Evolutionary conservation across 169 alveolate species (phyloP).

Genomic region (Perkinsus marinus): DNA sequence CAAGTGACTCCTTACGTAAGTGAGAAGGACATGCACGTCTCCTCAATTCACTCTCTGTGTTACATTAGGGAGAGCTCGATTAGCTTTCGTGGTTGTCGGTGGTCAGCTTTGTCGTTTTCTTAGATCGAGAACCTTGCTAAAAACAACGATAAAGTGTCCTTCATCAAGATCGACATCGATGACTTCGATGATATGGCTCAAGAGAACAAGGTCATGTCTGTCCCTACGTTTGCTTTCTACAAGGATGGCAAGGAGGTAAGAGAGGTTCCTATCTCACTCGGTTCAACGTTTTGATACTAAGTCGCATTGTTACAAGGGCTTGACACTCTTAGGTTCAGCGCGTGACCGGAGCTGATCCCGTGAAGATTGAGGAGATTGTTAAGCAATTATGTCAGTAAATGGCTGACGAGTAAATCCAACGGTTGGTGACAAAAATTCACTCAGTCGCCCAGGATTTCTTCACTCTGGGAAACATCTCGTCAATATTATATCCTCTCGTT

Average conservation of each 20-base stretch:
- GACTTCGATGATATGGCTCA: not conserved
- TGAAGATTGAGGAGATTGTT: not conserved
- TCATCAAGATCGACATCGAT: not conserved
- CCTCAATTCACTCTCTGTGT: too few species aligned
- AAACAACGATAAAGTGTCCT: not conserved
- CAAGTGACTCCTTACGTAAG: not conserved
- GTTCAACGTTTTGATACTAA: too few species aligned
- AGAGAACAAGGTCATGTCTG: not conserved
- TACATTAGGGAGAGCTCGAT: too few species aligned
- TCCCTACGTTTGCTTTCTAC: not conserved
- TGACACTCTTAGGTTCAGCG: not conserved
- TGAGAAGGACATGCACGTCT: too few species aligned
- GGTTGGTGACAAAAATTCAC: not conserved
- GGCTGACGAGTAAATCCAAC: not conserved
- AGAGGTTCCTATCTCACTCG: too few species aligned
- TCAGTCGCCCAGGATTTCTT: not conserved
- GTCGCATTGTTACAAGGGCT: not conserved
- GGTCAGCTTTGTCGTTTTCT: not conserved
- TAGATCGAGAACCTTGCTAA: not conserved
- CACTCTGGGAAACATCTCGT: too few species aligned
- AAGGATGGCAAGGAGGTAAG: not conserved
- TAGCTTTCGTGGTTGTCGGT: not conserved
- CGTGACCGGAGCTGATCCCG: not conserved
- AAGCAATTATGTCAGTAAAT: not conserved
- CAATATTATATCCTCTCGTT: too few species aligned